These are phyloP conservation scores for Pachysolen tannophilus DNA, from an alignment of 805 yeast genomes.

Conservation along the genomic window DNA sequence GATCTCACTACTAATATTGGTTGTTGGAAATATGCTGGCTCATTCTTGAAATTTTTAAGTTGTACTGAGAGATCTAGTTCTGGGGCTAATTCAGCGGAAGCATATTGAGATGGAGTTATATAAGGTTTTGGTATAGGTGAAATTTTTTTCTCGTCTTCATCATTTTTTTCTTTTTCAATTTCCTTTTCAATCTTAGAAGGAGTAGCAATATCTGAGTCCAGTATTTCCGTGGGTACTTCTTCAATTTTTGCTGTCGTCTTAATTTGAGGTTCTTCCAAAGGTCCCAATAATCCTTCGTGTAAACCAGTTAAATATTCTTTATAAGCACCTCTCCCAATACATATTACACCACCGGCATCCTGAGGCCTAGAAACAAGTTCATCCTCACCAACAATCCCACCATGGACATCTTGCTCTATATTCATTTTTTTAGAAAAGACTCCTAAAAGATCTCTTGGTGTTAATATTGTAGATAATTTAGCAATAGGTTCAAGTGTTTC, in stretches of 20 bases:
- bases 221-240: conserved; percentile 2
- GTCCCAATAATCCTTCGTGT: conserved; percentile 94
- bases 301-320: conserved; percentile 87
- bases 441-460: conserved; percentile 46
- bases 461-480: conserved; percentile 1
- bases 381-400: conserved; percentile 34
- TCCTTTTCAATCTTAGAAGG: too few relatives aligned
- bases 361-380: conserved; percentile 33
- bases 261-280: conserved; percentile 42
- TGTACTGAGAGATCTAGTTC: conserved; percentile 38
- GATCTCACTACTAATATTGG: conserved; percentile 73
- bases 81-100: conserved; percentile 45
- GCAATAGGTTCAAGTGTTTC: conserved; percentile 3
- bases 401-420: conserved; percentile 12
- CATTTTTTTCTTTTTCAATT: conserved; percentile 15
- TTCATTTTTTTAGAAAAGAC: conserved; percentile 32
- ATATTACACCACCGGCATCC: conserved; percentile 76
- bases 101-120: conserved; percentile 51
- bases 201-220: too few relatives aligned
- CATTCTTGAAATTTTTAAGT: conserved; percentile 16
- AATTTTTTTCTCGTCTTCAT: conserved; percentile 23
- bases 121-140: conserved; percentile 56
- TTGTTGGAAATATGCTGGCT: conserved; percentile 53
- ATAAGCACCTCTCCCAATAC: conserved; percentile 93
- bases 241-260: background rate